Base-by-base conservation (phyloP, 495 filamentous ascomycete genomes). In the Lepidopterella palustris region DNA sequence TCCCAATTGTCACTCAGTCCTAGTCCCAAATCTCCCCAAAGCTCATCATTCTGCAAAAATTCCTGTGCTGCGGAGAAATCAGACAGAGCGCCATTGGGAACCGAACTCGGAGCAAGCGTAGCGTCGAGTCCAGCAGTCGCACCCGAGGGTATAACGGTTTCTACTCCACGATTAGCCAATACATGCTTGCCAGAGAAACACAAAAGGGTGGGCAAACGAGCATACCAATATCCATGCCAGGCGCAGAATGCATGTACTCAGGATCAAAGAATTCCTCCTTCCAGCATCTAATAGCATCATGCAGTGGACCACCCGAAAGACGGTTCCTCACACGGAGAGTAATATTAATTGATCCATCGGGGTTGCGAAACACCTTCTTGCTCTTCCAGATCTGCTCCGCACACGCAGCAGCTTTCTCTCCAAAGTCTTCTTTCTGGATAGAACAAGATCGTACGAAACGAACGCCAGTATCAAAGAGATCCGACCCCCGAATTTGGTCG, bases 251-350 rank as follows among this genome's bases (percentile, higher is more conserved):
- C 39, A 20, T 42, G 39, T 20, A 42, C 8, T 42, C 39, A 8
- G 2, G 2, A 42, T 29, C 50, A 27, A 53, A 26, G 50, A 53
- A 29, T 53, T 53, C 50, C 4, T 53, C 50, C 26, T 29, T 53
- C 50, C 50, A 53, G 50, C 26, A 53, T 53, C 26, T 28, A 3
- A 53, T 53, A 1, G 26, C 26, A 29, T 53, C 50, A 29, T 28
- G 50, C 21, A 53, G 15, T 26, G 24, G 5, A 2, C 50, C 50
- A 26, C 21, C 50, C 50, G 50, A 53, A 27, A 53, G 50, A 53
- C 50, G 50, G 50, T 53, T 53, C 24, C 50, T 53, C 26, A 53
- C 50, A 28, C 50, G 50, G 24, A 53, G 50, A 53, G 50, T 28
- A 4, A 53, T 53, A 29, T 53, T 53, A 29, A 53, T 29, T 11